A percentile compares a stretch with the other conserved stretches of the same genome.
Conservation (phyloP, 176 grass and related monocot species). For the Tuctoria greenei region DNA sequence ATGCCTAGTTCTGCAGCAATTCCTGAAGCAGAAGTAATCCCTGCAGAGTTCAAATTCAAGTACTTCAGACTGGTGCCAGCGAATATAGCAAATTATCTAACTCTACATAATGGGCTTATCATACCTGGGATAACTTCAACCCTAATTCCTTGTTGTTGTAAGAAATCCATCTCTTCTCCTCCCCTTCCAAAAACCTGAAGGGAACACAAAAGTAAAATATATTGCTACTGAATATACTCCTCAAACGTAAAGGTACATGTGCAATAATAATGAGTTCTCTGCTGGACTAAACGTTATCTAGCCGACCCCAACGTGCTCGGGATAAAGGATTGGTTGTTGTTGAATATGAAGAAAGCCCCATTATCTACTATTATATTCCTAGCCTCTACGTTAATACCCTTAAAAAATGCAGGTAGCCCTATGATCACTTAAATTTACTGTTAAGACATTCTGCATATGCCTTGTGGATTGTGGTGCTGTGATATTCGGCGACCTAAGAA, state of each 20-base stretch:
- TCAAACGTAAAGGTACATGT: conserved; percentile 11
- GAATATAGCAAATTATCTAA: conserved; percentile 15
- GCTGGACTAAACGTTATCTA: not conserved
- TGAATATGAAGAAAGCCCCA: not conserved
- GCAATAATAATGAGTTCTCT: conserved; percentile 6
- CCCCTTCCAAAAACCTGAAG: conserved; percentile 93
- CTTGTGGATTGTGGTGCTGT: not conserved
- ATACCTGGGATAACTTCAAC: conserved; percentile 95
- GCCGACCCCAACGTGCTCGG: too few relatives aligned
- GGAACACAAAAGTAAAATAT: not conserved
- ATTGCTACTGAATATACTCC: not conserved
- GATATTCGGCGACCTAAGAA: not conserved
- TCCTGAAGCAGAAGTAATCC: conserved; percentile 96
- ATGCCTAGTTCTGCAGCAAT: conserved; percentile 96
- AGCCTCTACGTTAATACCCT: not conserved
- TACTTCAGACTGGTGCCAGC: not conserved
- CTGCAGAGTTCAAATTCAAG: conserved; percentile 39
- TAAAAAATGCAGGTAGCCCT: not conserved
- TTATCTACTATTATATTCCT: not conserved
- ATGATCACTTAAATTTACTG: not conserved
- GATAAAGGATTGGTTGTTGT: too few relatives aligned
- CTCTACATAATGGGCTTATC: not conserved
- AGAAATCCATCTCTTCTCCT: conserved; percentile 98
- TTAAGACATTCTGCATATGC: not conserved
- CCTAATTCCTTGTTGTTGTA: conserved; percentile 88